These are phyloP conservation scores for Cordyceps cateniannulata DNA, from an alignment of 2,329 filamentous ascomycete species.

Conservation along the genomic window DNA sequence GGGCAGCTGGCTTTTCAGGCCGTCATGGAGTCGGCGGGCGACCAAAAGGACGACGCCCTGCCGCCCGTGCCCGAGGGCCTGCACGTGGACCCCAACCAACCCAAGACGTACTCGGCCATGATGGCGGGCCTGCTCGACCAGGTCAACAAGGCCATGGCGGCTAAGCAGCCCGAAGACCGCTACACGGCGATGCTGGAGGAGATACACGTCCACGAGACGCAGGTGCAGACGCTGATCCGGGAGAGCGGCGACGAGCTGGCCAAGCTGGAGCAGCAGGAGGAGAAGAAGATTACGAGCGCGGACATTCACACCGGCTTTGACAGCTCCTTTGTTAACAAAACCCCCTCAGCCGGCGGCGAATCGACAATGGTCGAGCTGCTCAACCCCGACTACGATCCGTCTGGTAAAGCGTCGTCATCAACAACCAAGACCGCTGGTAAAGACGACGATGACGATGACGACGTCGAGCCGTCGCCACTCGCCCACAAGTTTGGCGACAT, in stretches of 20 bases:
- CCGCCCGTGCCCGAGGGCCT: slow-evolving; percentile 72
- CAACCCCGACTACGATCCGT: slow-evolving; percentile 52
- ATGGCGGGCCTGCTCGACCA: slow-evolving; percentile 94
- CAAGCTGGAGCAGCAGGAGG: slow-evolving; percentile 78
- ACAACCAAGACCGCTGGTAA: slow-evolving; percentile 23
- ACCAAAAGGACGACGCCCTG: slow-evolving; percentile 67
- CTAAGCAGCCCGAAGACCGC: slow-evolving; percentile 62
- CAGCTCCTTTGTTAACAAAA: slow-evolving; percentile 72
- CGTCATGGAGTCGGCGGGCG: slow-evolving; percentile 73
- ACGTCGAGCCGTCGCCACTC: slow-evolving; percentile 64
- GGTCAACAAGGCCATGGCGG: slow-evolving; percentile 78
- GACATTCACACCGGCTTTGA: slow-evolving; percentile 84
- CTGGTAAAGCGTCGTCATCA: not conserved
- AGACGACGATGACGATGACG: slow-evolving; percentile 58
- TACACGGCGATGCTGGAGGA: slow-evolving; percentile 74
- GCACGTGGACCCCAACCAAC: slow-evolving; percentile 63
- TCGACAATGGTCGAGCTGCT: slow-evolving; percentile 62
- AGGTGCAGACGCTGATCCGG: slow-evolving; percentile 71
- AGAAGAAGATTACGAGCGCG: slow-evolving; percentile 90
- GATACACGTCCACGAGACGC: slow-evolving; percentile 66
- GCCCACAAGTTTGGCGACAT: slow-evolving; percentile 81
- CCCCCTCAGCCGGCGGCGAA: slow-evolving; percentile 37
- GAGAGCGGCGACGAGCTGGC: slow-evolving; percentile 68
- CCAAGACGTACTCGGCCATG: slow-evolving; percentile 92
- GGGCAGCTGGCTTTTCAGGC: slow-evolving; percentile 84